Evolutionary conservation across 2,329 filamentous ascomycete species (phyloP).

Genomic region (Penicillium sp.): DNA sequence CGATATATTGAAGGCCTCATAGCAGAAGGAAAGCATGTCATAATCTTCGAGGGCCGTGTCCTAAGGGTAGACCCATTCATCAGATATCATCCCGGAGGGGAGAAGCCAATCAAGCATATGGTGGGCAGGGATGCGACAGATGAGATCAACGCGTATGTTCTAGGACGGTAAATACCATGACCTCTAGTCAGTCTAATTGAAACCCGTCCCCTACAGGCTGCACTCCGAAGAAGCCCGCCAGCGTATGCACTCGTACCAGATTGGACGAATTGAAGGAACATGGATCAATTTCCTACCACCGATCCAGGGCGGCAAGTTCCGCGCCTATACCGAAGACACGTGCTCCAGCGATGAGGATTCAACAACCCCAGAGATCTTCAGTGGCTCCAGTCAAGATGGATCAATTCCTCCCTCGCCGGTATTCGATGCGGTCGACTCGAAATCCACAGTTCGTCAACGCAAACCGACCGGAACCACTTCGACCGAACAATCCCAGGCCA

Average conservation of each 20-base stretch:
- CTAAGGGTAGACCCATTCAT: conserved; percentile 87
- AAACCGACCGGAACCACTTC: conserved; percentile 29
- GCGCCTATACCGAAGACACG: conserved; percentile 49
- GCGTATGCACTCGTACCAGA: conserved; percentile 77
- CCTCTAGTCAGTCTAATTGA: conserved; percentile 13
- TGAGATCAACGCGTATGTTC: conserved; percentile 79
- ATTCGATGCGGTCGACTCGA: conserved; percentile 53
- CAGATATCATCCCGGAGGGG: conserved; percentile 85
- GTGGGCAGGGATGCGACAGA: conserved; percentile 91
- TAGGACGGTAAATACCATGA: conserved; percentile 1
- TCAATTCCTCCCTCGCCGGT: conserved; percentile 58
- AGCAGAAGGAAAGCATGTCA: conserved; percentile 72
- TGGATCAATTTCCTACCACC: conserved; percentile 91
- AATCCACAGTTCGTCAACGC: conserved; percentile 35
- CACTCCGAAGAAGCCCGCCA: conserved; percentile 75
- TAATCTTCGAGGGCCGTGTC: conserved; percentile 78
- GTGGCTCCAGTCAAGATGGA: conserved; percentile 51
- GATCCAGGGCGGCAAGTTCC: conserved; percentile 82
- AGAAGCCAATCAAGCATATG: conserved; percentile 90
- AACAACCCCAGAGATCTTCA: conserved; percentile 38
- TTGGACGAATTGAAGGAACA: conserved; percentile 73
- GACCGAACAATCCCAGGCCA: conserved; percentile 31
- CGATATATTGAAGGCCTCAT: conserved; percentile 77
- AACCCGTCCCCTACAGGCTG: conserved; percentile 53
- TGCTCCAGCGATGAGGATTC: conserved; percentile 39